Percentiles rank a stretch among this genome's conserved stretches.
These are phyloP conservation scores for Yamadazyma sp. DNA, from an alignment of 1,139 yeast species.

Conservation along the genomic window DNA sequence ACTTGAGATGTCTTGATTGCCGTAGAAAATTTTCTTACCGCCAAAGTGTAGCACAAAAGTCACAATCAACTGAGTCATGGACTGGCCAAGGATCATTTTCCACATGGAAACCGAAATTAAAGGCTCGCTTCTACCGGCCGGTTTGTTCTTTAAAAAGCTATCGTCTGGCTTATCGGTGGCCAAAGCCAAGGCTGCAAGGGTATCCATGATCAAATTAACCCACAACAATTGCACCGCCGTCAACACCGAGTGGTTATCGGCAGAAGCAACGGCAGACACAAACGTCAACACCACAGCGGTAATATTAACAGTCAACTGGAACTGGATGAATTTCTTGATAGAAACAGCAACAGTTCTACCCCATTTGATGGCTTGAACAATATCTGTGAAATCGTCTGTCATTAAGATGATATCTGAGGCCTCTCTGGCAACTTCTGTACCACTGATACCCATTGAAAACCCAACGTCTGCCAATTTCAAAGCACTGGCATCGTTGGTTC, in stretches of 20 bases:
- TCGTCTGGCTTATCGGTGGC: slow-evolving; percentile 97
- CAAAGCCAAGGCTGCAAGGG: slow-evolving; percentile 93
- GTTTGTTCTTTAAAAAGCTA: slow-evolving; percentile 72
- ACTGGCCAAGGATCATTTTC: slow-evolving; percentile 96
- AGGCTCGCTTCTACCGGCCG: slow-evolving; percentile 80
- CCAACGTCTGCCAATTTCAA: slow-evolving; percentile 90
- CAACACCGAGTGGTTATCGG: slow-evolving; percentile 77
- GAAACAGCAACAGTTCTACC: slow-evolving; percentile 96
- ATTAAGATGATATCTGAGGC: slow-evolving; percentile 92
- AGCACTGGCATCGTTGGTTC: slow-evolving; percentile 96
- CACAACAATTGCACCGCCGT: slow-evolving; percentile 96
- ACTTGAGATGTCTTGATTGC: slow-evolving; percentile 33
- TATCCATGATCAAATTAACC: slow-evolving; percentile 98
- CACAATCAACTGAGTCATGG: slow-evolving; percentile 70
- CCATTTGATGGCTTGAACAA: slow-evolving; percentile 98
- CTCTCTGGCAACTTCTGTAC: slow-evolving; percentile 93
- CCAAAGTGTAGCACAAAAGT: slow-evolving; percentile 82
- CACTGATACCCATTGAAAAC: slow-evolving; percentile 90
- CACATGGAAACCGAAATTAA: slow-evolving; percentile 91
- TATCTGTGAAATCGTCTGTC: slow-evolving; percentile 94
- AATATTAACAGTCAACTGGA: slow-evolving; percentile 91
- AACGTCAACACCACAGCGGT: slow-evolving; percentile 94
- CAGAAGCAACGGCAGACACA: slow-evolving; percentile 86
- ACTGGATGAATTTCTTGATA: slow-evolving; percentile 91
- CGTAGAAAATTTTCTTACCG: slow-evolving; percentile 63